phyloP scores from a whole-genome alignment of 2,329 filamentous ascomycete species.

The Aspergillus fumigatus region DNA sequence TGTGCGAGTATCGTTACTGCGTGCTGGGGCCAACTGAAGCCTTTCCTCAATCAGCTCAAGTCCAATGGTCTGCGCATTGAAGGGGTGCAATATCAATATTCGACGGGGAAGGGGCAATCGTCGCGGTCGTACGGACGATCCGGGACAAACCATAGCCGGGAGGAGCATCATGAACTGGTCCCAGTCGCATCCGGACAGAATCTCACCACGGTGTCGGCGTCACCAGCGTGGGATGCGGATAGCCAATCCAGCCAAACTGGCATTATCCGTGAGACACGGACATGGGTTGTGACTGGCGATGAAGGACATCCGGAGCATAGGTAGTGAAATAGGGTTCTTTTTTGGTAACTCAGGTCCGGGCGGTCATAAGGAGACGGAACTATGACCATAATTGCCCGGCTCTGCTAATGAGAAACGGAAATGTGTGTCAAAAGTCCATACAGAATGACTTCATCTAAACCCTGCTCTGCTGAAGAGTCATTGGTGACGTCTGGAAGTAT shows the following conservation, averaged over 20 bases:
- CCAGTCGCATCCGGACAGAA: slow-evolving; percentile 2
- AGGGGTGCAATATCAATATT: slow-evolving; percentile 9
- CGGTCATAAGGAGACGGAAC: no score
- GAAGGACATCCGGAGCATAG: not conserved
- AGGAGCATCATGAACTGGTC: slow-evolving; percentile 3
- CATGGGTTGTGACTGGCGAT: slow-evolving; percentile 10
- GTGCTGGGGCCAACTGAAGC: slow-evolving; percentile 19
- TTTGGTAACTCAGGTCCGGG: no score
- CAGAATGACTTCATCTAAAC: no score
- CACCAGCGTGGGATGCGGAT: slow-evolving; percentile 10
- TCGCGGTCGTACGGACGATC: not conserved
- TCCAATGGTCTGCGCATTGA: slow-evolving; percentile 16
- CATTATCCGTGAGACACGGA: slow-evolving; percentile 15
- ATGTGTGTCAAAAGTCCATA: no score
- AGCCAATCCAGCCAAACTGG: slow-evolving; percentile 16
- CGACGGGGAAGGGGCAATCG: not conserved
- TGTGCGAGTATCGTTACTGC: slow-evolving; percentile 23
- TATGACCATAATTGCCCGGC: no score
- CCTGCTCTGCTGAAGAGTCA: no score
- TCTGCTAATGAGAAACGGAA: no score
- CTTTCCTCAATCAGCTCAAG: slow-evolving; percentile 18
- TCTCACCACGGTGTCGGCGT: slow-evolving; percentile 9
- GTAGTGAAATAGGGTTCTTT: not conserved
- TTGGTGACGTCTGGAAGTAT: not conserved
- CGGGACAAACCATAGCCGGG: not conserved